These are phyloP conservation scores for Annulohypoxylon truncatum DNA, from an alignment of 2,329 filamentous ascomycete genomes.

Conservation along the genomic window DNA sequence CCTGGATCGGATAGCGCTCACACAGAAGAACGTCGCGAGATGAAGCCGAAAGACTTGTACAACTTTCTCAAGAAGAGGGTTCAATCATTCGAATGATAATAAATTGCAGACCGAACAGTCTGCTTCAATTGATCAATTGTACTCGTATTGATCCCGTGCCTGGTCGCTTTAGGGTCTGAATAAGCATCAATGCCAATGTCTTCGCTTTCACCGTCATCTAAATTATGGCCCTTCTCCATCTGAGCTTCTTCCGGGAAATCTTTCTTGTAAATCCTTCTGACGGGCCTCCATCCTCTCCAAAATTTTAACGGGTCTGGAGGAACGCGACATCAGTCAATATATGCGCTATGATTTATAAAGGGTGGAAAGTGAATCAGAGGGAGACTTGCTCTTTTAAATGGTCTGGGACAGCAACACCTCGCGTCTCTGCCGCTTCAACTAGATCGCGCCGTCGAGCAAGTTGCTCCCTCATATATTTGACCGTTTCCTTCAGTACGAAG, in stretches of 20 bases:
- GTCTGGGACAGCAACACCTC: slow-evolving; percentile 64
- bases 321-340: slow-evolving; percentile 9
- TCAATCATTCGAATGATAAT: slow-evolving; percentile 59
- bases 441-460: slow-evolving; percentile 68
- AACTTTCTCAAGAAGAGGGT: slow-evolving; percentile 59
- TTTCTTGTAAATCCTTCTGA: slow-evolving; percentile 36
- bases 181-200: background rate
- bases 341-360: background rate
- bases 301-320: slow-evolving; percentile 44
- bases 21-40: slow-evolving; percentile 44
- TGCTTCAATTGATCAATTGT: slow-evolving; percentile 6
- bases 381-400: slow-evolving; percentile 56
- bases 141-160: background rate
- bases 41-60: slow-evolving; percentile 60
- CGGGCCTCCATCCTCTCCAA: slow-evolving; percentile 47
- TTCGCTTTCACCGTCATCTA: slow-evolving; percentile 32
- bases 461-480: slow-evolving; percentile 72
- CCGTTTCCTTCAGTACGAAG: slow-evolving; percentile 78
- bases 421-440: slow-evolving; percentile 66
- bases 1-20: slow-evolving; percentile 47
- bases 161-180: background rate
- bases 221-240: slow-evolving; percentile 23
- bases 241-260: slow-evolving; percentile 37
- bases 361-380: background rate
- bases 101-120: slow-evolving; percentile 8